phyloP scores from a whole-genome alignment of 192 early-diverging fungal genomes.

The Globomyces pollinis-pini region DNA sequence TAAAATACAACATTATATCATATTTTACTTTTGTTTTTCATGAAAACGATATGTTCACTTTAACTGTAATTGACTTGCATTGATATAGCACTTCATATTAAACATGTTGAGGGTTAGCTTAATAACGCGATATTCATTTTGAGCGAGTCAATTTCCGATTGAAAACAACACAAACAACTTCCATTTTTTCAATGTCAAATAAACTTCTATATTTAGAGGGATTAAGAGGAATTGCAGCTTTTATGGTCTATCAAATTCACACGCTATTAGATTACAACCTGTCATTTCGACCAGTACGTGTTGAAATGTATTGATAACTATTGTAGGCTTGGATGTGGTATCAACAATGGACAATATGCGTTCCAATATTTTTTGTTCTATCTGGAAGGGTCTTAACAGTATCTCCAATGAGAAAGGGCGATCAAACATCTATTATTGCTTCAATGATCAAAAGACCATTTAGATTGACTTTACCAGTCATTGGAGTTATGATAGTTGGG shows the following conservation, averaged over 20 bases:
- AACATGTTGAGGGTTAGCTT: too few species aligned
- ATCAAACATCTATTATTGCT: neutral
- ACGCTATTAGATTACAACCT: neutral
- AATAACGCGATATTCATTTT: too few species aligned
- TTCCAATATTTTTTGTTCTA: neutral
- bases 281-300: neutral
- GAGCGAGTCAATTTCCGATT: too few species aligned
- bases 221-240: neutral
- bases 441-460: neutral
- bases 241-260: neutral
- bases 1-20: too few species aligned
- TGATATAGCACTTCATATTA: too few species aligned
- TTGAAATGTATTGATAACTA: neutral
- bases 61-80: too few species aligned
- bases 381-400: constrained; percentile 2
- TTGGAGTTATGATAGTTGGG: neutral
- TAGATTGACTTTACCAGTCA: neutral
- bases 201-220: neutral
- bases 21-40: too few species aligned
- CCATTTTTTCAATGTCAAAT: too few species aligned
- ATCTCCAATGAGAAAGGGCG: neutral
- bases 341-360: neutral
- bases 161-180: too few species aligned
- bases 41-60: too few species aligned
- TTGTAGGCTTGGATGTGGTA: neutral